A percentile compares a stretch with the other conserved stretches of the same genome.
Conservation (phyloP, 345 rosid species). For the Euclidium syriacum region DNA sequence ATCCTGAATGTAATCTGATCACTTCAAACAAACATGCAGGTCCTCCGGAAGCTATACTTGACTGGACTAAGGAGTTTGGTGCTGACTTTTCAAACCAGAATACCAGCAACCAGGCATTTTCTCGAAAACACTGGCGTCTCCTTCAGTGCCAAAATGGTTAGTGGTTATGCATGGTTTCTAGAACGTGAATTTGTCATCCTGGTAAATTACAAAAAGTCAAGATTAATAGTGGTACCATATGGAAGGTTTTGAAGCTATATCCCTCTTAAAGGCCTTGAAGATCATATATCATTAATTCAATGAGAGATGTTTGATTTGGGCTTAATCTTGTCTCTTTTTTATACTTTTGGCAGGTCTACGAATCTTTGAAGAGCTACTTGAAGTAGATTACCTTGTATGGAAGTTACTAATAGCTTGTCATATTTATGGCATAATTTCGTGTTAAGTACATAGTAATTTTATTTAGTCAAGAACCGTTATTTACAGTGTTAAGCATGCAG, state of each 20-base stretch:
- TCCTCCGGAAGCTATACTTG: conserved; percentile 73
- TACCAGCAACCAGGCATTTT: conserved; percentile 82
- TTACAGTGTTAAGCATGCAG: conserved; percentile 42
- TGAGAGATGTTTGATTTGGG: background rate
- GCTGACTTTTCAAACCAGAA: conserved; percentile 68
- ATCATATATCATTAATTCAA: background rate
- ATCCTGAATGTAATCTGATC: conserved; percentile 20
- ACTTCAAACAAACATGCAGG: conserved; percentile 44
- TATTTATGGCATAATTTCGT: conserved; percentile 9
- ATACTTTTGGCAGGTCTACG: conserved; percentile 72
- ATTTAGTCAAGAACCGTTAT: conserved; percentile 22
- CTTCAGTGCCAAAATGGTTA: conserved; percentile 98
- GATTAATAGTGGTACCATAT: background rate
- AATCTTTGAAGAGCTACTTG: conserved; percentile 98
- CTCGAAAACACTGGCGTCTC: conserved; percentile 98
- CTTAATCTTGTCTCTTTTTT: background rate
- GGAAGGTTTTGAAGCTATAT: background rate
- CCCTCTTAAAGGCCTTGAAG: background rate
- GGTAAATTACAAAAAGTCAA: background rate
- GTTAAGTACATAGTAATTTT: conserved; percentile 7
- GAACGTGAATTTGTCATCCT: background rate
- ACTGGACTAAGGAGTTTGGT: conserved; percentile 88
- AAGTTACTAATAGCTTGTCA: conserved; percentile 20
- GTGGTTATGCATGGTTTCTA: conserved; percentile 10
- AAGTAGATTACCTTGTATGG: conserved; percentile 96